These are phyloP conservation scores for Boletus reticulatus DNA, from an alignment of 768 basidiomycete species.

Conservation along the genomic window DNA sequence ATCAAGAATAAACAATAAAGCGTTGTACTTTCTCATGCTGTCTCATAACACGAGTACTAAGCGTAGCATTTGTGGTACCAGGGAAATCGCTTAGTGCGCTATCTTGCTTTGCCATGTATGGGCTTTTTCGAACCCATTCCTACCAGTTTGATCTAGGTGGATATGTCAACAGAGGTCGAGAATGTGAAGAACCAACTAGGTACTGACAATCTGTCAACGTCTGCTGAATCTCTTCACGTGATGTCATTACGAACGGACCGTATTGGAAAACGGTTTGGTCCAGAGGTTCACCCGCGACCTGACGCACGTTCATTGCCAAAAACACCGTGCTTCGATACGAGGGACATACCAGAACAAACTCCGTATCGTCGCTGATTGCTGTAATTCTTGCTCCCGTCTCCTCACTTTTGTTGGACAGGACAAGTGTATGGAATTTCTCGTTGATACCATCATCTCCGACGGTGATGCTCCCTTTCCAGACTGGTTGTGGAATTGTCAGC, in stretches of 20 bases:
- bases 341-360: conserved; percentile 65
- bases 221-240: conserved; percentile 72
- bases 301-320: conserved; percentile 3
- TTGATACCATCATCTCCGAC: conserved; percentile 55
- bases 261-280: conserved; percentile 88
- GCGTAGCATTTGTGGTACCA: background rate
- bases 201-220: conserved; percentile 77
- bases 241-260: conserved; percentile 87
- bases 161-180: conserved; percentile 4
- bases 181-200: background rate
- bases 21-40: no score
- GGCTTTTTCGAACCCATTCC: conserved; percentile 90
- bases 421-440: conserved; percentile 73
- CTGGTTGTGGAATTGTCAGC: conserved; percentile 15
- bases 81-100: conserved; percentile 33
- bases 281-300: conserved; percentile 86
- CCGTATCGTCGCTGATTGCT: conserved; percentile 58
- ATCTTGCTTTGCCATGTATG: conserved; percentile 86
- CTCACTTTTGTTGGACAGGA: conserved; percentile 59
- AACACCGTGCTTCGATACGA: background rate
- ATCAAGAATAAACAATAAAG: conserved; percentile 21
- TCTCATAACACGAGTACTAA: no score
- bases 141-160: conserved; percentile 59
- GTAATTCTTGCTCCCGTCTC: conserved; percentile 71
- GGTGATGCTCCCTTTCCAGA: conserved; percentile 52